Base-by-base conservation (phyloP, 257 asterid species). In the Solanum chiquidenum region DNA sequence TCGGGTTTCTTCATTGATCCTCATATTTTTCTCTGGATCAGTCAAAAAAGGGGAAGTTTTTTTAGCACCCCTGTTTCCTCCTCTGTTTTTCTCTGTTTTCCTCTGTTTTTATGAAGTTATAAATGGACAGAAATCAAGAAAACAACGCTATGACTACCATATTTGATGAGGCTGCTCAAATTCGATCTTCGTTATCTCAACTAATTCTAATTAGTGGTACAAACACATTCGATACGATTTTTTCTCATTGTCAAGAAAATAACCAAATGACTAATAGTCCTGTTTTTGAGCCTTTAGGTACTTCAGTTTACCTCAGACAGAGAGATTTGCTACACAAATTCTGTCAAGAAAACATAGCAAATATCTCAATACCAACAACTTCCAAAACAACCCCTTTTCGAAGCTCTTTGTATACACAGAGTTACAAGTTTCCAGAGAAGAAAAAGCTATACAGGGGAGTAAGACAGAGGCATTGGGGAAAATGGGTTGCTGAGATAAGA, bases 401-500 rank as follows among this genome's bases (percentile, higher is more conserved):
- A 0, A 87, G 83, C 68, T 89, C 89, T 83, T 79, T 86, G 25
- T 89, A 80, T 46, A 34, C 84, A 23, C 93, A 52, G n/a, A 92
- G 90, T 18, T 90, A 89, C 38, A 87, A 87, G 82, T 88, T 89
- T 88, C 91, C 94, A n/a, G 86, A 86, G 88, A 96, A 93, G 97
- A 94, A 94, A 29, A 97, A 97, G 89, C 91, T 97, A 0, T 97
- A 97, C 90, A 89, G 99, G 44, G 99, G 99, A 1, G 99, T 97
- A n/a, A 89, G 99, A 88, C 99, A 97, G 92, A 91, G 99, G 93
- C 99, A 97, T 86, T 97, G 99, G 99, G 99, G 99, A 3, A 97
- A 94, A 72, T 97, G 99, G 99, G 99, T 97, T 14, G 99, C 99
- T 8, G 99, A 97, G 73, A 97, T 96, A 25, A 88, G 99, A 33